These are phyloP conservation scores for Ganoderma sinense DNA, from an alignment of 1,284 basidiomycete species.

Conservation along the genomic window DNA sequence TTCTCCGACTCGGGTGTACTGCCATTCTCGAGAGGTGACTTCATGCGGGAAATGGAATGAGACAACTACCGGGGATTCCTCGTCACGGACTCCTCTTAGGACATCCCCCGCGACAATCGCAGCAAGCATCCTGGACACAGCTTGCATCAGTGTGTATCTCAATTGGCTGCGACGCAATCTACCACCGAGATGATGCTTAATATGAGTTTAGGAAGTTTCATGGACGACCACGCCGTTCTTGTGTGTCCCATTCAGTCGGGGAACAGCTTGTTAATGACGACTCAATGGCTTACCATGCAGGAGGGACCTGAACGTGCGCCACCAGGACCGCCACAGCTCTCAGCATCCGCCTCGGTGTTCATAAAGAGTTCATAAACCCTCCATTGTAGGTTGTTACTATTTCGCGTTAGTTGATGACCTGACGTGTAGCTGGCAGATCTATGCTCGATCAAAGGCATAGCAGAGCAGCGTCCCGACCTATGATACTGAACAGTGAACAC, in stretches of 20 bases:
- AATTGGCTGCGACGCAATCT: background rate
- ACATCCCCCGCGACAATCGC: conserved; percentile 9
- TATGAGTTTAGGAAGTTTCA: background rate
- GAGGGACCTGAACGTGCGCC: background rate
- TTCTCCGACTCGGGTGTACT: conserved; percentile 5
- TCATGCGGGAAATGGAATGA: conserved; percentile 9
- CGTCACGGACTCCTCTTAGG: background rate
- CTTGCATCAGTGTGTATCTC: conserved; percentile 2
- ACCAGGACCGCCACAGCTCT: background rate
- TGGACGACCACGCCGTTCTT: background rate
- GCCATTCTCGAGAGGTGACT: conserved; percentile 1
- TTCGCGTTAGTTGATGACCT: background rate
- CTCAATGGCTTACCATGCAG: background rate
- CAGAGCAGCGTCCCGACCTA: background rate
- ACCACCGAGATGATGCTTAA: background rate
- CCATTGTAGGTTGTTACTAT: background rate
- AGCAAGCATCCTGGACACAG: background rate
- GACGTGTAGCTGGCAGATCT: conserved; percentile 4
- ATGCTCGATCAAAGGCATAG: background rate
- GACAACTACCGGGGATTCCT: background rate
- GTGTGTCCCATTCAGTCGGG: background rate
- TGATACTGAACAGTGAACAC: background rate
- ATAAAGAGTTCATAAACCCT: background rate
- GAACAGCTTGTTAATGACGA: background rate
- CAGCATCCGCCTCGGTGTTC: background rate